A percentile compares a stretch with the other conserved stretches of the same genome.
Conservation (phyloP, 495 filamentous ascomycete species). For the Daldinia decipiens region DNA sequence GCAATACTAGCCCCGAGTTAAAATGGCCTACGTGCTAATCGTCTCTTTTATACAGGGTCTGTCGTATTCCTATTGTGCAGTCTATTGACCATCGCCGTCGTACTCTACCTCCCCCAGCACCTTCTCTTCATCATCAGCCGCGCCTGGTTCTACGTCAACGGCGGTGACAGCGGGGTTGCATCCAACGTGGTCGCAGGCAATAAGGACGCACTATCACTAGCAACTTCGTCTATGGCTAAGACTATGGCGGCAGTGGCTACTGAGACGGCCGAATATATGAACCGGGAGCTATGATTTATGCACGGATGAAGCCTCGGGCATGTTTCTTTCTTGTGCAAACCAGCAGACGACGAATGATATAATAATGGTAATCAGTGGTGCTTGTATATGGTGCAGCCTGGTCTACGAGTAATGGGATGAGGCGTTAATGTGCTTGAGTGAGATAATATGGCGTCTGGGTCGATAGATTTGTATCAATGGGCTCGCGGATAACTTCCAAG, state of each 20-base stretch:
- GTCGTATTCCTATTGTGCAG: slow-evolving; percentile 86
- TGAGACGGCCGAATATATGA: slow-evolving; percentile 46
- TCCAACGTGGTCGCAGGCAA: slow-evolving; percentile 48
- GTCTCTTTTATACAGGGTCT: slow-evolving; percentile 69
- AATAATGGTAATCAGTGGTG: slow-evolving; percentile 34
- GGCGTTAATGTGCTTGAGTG: slow-evolving; percentile 33
- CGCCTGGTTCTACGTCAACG: slow-evolving; percentile 93
- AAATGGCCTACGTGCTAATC: not conserved
- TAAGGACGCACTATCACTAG: slow-evolving; percentile 47
- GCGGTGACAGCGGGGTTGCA: slow-evolving; percentile 67
- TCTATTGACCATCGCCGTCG: slow-evolving; percentile 84
- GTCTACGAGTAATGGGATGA: slow-evolving; percentile 14
- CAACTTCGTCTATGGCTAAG: slow-evolving; percentile 44
- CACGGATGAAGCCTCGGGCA: not conserved
- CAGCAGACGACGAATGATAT: slow-evolving; percentile 23
- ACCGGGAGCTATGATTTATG: slow-evolving; percentile 51
- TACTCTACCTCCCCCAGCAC: slow-evolving; percentile 93
- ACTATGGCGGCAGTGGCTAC: slow-evolving; percentile 46
- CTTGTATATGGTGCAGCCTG: slow-evolving; percentile 19
- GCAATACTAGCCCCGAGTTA: not conserved
- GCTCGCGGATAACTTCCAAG: slow-evolving; percentile 20
- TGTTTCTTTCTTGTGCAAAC: not conserved
- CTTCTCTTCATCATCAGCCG: slow-evolving; percentile 78
- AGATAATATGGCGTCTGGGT: slow-evolving; percentile 35
- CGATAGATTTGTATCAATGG: slow-evolving; percentile 28